Conservation (phyloP, 139 green algal genomes). For the Chlamydomonas schloesseri region DNA sequence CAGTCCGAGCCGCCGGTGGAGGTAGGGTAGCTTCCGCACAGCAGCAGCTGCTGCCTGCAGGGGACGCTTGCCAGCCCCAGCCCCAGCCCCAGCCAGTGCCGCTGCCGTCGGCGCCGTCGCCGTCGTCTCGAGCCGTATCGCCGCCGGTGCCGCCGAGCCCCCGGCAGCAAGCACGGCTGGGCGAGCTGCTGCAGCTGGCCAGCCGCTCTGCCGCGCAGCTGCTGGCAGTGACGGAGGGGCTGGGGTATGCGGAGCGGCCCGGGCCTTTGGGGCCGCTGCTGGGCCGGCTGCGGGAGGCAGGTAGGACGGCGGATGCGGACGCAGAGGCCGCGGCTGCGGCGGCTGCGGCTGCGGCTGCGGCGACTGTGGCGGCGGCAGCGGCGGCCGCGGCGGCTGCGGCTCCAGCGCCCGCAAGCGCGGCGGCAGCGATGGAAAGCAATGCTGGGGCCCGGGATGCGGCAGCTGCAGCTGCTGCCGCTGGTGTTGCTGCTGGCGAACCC, state of each 20-base stretch:
- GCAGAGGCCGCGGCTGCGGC: neutral
- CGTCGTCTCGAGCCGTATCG: neutral
- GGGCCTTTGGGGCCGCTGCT: neutral
- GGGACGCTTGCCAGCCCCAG: too few relatives aligned
- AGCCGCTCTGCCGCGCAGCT: neutral
- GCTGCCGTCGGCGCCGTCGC: neutral
- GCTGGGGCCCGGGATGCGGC: too few relatives aligned
- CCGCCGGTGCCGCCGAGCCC: too few relatives aligned
- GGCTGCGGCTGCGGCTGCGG: neutral
- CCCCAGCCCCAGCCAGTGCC: neutral
- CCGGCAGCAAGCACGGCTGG: neutral
- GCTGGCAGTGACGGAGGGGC: neutral
- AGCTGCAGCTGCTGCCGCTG: too few relatives aligned
- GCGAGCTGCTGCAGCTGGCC: conserved; percentile 4
- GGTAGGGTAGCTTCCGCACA: neutral
- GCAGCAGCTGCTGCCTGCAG: too few relatives aligned
- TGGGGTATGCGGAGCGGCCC: neutral
- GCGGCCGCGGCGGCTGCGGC: neutral
- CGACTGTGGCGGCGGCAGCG: neutral
- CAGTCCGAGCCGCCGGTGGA: neutral
- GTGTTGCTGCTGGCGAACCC: too few relatives aligned
- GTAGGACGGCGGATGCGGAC: neutral
- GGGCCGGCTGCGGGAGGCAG: neutral
- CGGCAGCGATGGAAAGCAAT: too few relatives aligned
- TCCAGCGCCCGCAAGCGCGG: too few relatives aligned